Evolutionary conservation across 441 rosid genomes (phyloP), one percentile per base, ranked within the genome.

Genomic region (Manihot esculenta): DNA sequence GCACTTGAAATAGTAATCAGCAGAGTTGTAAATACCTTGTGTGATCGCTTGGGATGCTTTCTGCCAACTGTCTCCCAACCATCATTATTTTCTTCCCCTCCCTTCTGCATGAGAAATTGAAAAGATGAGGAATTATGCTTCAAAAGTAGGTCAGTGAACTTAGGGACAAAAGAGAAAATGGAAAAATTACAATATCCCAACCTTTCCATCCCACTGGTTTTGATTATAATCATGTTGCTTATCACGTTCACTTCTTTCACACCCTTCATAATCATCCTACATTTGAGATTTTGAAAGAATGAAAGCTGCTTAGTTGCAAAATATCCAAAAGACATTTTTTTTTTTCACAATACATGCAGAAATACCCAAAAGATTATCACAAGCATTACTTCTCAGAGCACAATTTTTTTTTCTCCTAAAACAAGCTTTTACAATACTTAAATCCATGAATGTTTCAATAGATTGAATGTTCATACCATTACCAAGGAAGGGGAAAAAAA

Each of bases 51-150:
- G 56, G 72, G 77, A 75, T 88, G 88, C 78, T 84, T 89, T 66
- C 74, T 80, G 20, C 89, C 90, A 69, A 90, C 97, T 62, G 94
- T 86, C 81, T 90, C 95, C 99, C 99, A 92, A 68, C 93, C 89
- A 72, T 84, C 97, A 69, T 80, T 77, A 20, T 73, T 79, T 62
- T 80, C 79, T 68, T 62, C 73, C 45, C 64, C 75, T 53, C 20
- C 73, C 71, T 83, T 84, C 94, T 86, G 73, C 15, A 20, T 10
- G 49, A 42, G 66, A 62, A 60, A 63, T 60, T 33, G 44, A 4
- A 73, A 69, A 72, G 5, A 33, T 27, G 47, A 68, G 33, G 11
- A 26, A 10, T 4, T n/a, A 7, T 30, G n/a, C 13, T 14, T 17
- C 54, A 26, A 30, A 27, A 26, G 17, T n/a, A 21, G 30, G 48